Evolutionary conservation across 352 stramenopile species (phyloP).

Genomic region (Phytophthora constricta): DNA sequence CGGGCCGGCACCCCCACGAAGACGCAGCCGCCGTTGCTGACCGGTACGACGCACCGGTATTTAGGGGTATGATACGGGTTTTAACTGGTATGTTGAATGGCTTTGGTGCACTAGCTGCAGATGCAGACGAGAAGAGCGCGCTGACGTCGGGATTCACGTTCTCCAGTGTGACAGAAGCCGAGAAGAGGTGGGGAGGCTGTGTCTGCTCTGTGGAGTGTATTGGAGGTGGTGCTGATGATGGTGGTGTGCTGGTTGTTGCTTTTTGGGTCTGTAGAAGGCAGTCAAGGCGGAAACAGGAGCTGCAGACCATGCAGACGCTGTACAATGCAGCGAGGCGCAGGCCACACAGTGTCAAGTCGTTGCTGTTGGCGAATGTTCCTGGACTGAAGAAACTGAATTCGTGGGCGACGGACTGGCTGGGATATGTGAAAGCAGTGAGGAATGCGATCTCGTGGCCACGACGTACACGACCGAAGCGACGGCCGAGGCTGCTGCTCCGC

Average conservation of each 20-base stretch:
- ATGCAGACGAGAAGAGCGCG: slow-evolving; percentile 20
- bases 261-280: slow-evolving; percentile 23
- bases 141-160: slow-evolving; percentile 50
- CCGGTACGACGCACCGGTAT: too few species aligned
- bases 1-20: slow-evolving; percentile 25
- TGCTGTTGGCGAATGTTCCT: slow-evolving; percentile 46
- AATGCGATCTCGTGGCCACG: slow-evolving; percentile 21
- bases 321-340: slow-evolving; percentile 49
- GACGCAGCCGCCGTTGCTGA: slow-evolving; percentile 6
- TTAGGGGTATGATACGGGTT: background rate
- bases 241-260: background rate
- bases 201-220: background rate
- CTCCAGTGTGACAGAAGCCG: slow-evolving; percentile 34
- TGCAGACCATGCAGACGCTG: slow-evolving; percentile 53
- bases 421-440: slow-evolving; percentile 28
- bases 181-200: slow-evolving; percentile 35
- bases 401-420: slow-evolving; percentile 41
- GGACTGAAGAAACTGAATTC: slow-evolving; percentile 43
- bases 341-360: slow-evolving; percentile 46
- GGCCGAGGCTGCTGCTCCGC: slow-evolving; percentile 28
- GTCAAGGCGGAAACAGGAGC: slow-evolving; percentile 50
- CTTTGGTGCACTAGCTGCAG: slow-evolving; percentile 12
- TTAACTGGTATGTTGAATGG: background rate
- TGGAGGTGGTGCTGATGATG: background rate
- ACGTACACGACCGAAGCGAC: slow-evolving; percentile 29